phyloP scores from a whole-genome alignment of 2,329 filamentous ascomycete genomes.

The Trichoderma sp. region DNA sequence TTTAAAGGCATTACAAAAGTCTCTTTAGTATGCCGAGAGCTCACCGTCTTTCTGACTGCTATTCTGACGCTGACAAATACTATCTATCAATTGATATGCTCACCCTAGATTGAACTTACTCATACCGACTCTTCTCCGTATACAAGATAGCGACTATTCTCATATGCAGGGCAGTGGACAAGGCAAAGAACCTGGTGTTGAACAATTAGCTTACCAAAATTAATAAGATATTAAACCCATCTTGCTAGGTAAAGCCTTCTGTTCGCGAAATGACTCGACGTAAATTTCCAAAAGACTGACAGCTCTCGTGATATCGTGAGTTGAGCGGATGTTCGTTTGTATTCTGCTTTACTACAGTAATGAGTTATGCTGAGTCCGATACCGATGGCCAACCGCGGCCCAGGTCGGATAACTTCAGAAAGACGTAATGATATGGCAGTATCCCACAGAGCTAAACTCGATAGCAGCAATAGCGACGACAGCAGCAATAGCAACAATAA shows the following conservation, averaged over 20 bases:
- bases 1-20: neutral
- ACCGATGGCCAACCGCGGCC: neutral
- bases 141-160: neutral
- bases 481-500: neutral
- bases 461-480: no score
- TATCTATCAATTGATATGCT: neutral
- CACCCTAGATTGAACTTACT: neutral
- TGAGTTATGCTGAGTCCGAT: neutral
- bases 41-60: constrained; percentile 10
- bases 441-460: neutral
- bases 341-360: neutral
- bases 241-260: neutral
- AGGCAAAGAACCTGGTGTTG: no score
- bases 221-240: no score
- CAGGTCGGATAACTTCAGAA: neutral
- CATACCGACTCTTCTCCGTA: neutral
- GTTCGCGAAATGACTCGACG: neutral
- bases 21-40: neutral
- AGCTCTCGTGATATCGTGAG: neutral
- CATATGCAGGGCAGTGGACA: neutral
- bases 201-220: no score
- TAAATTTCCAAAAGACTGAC: neutral
- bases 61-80: constrained; percentile 11
- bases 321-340: neutral
- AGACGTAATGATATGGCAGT: neutral